Percentiles rank a stretch among this genome's conserved stretches.
These are phyloP conservation scores for Sporisorium reilianum DNA, from an alignment of 1,284 basidiomycete species.

Conservation along the genomic window DNA sequence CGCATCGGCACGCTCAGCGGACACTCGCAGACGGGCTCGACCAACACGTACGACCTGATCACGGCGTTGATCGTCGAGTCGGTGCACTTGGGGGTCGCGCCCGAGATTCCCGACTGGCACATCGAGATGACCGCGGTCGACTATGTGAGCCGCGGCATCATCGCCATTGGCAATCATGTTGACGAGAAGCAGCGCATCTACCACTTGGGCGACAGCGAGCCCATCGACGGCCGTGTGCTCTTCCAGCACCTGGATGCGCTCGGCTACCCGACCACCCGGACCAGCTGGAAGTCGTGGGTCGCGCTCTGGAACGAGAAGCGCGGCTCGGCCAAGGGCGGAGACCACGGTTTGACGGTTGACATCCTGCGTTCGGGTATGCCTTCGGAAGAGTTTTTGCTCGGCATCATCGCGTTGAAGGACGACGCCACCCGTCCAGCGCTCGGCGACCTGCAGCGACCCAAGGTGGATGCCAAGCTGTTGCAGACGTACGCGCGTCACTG, in stretches of 20 bases:
- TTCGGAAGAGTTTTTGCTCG: conserved; percentile 53
- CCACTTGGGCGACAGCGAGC: conserved; percentile 65
- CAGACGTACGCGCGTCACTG: conserved; percentile 66
- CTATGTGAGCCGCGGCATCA: conserved; percentile 64
- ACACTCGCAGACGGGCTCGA: conserved; percentile 63
- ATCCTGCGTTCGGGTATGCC: conserved; percentile 67
- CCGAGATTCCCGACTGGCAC: conserved; percentile 62
- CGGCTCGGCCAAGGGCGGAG: conserved; percentile 40
- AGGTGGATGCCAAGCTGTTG: conserved; percentile 58
- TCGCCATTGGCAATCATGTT: conserved; percentile 57
- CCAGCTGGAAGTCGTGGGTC: conserved; percentile 66
- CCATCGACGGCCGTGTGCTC: conserved; percentile 53
- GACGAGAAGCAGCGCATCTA: conserved; percentile 60
- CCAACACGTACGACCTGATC: conserved; percentile 67
- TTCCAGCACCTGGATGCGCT: conserved; percentile 61
- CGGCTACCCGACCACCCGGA: conserved; percentile 59
- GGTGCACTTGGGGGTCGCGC: conserved; percentile 63
- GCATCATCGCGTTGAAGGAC: conserved; percentile 63
- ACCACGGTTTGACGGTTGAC: conserved; percentile 61
- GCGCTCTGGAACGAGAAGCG: conserved; percentile 62
- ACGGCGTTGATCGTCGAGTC: conserved; percentile 68
- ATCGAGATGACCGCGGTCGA: conserved; percentile 68
- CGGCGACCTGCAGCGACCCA: conserved; percentile 52
- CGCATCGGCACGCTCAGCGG: conserved; percentile 69
- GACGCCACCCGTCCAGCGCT: conserved; percentile 57